These are phyloP conservation scores for Pleurotus giganteus DNA, from an alignment of 768 basidiomycete genomes.

Conservation along the genomic window DNA sequence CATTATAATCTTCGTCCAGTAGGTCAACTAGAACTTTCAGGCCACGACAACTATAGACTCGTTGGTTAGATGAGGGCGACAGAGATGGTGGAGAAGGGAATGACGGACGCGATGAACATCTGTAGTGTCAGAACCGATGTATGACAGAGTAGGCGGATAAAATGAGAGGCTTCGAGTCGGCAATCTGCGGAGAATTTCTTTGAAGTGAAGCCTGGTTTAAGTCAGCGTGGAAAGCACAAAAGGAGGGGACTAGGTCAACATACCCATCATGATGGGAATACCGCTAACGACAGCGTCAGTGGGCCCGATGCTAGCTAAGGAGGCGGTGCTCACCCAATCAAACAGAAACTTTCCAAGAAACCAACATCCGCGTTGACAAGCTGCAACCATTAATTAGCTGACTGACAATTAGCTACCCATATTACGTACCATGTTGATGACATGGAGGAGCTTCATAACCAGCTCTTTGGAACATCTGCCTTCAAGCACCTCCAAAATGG, in stretches of 20 bases:
- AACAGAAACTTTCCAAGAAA: slow-evolving; percentile 91
- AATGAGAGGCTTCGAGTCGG: slow-evolving; percentile 91
- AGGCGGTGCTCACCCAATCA: slow-evolving; percentile 64
- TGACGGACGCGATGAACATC: slow-evolving; percentile 97
- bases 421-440: slow-evolving; percentile 77
- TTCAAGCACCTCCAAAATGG: slow-evolving; percentile 91
- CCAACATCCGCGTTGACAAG: slow-evolving; percentile 73
- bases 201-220: slow-evolving; percentile 75
- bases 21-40: slow-evolving; percentile 93
- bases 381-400: slow-evolving; percentile 39
- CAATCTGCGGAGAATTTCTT: slow-evolving; percentile 94
- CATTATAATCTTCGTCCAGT: slow-evolving; percentile 92
- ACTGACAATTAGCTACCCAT: not conserved
- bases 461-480: slow-evolving; percentile 84
- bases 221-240: slow-evolving; percentile 3
- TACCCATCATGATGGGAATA: slow-evolving; percentile 94
- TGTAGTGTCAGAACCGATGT: slow-evolving; percentile 92
- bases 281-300: slow-evolving; percentile 46
- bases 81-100: not conserved
- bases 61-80: not conserved
- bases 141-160: slow-evolving; percentile 89
- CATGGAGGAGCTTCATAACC: slow-evolving; percentile 78
- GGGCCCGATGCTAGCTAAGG: not conserved
- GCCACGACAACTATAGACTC: slow-evolving; percentile 82
- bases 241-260: slow-evolving; percentile 17